A percentile compares a stretch with the other conserved stretches of the same genome.
Conservation (phyloP, 495 filamentous ascomycete genomes). For the Tuber umbilicatum region DNA sequence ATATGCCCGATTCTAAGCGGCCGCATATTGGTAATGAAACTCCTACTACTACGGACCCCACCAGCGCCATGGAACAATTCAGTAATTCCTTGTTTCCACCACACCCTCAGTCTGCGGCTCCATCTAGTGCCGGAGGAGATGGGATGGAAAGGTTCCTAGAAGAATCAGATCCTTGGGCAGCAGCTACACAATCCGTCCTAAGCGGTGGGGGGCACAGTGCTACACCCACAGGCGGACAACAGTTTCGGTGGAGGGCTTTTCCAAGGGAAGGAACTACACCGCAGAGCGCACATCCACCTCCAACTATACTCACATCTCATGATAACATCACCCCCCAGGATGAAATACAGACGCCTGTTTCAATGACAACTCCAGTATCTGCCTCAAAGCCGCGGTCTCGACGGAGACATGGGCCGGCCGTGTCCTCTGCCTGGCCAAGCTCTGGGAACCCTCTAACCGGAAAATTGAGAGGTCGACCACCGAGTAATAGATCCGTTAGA, state of each 20-base stretch:
- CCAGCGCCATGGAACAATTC: constrained; percentile 46
- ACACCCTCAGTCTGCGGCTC: constrained; percentile 55
- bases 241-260: constrained; percentile 49
- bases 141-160: constrained; percentile 45
- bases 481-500: constrained; percentile 64
- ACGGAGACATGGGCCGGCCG: constrained; percentile 81
- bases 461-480: constrained; percentile 77
- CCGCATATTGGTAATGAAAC: constrained; percentile 62
- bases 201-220: constrained; percentile 19
- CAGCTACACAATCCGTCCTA: constrained; percentile 43
- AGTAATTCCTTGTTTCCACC: constrained; percentile 28
- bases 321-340: constrained; percentile 27
- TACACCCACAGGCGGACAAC: constrained; percentile 41
- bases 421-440: constrained; percentile 90
- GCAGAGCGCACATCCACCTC: constrained; percentile 31
- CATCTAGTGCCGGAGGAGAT: constrained; percentile 56
- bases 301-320: constrained; percentile 30
- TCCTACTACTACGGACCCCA: constrained; percentile 51
- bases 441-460: constrained; percentile 59
- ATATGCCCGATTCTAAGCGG: constrained; percentile 51
- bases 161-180: constrained; percentile 51
- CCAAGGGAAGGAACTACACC: constrained; percentile 37
- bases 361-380: constrained; percentile 33
- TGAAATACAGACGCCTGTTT: constrained; percentile 31
- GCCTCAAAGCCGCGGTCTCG: constrained; percentile 48